Evolutionary conservation across 1,139 yeast genomes (phyloP).

Genomic region (Taphrina betulina): DNA sequence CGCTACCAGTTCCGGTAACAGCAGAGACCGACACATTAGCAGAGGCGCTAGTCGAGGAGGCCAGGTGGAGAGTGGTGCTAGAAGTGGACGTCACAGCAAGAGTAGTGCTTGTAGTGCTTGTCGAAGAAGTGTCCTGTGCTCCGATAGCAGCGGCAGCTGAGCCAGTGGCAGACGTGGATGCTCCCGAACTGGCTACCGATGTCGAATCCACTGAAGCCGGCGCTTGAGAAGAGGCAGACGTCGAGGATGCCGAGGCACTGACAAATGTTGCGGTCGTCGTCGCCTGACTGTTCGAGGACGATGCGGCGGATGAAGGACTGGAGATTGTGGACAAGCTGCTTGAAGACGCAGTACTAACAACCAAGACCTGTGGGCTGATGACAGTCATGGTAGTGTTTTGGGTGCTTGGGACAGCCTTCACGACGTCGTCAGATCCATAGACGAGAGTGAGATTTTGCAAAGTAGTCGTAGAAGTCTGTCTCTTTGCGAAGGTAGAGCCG

Average conservation of each 20-base stretch:
- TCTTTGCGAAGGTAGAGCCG: neutral
- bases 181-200: too few relatives aligned
- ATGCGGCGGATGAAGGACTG: neutral
- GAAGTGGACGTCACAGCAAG: neutral
- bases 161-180: too few relatives aligned
- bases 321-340: neutral
- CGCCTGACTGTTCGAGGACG: too few relatives aligned
- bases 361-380: neutral
- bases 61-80: too few relatives aligned
- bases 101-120: neutral
- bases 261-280: neutral
- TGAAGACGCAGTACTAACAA: neutral
- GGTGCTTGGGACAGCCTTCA: neutral
- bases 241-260: neutral
- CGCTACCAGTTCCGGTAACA: neutral
- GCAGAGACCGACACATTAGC: neutral
- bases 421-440: constrained; percentile 1
- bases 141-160: neutral
- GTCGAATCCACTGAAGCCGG: neutral
- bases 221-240: neutral
- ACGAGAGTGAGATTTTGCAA: neutral
- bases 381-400: constrained; percentile 9
- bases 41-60: neutral
- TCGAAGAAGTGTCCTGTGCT: neutral
- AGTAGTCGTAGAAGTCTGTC: neutral